phyloP scores from a whole-genome alignment of 305 asterid genomes.

The Nicotiana rustica region DNA sequence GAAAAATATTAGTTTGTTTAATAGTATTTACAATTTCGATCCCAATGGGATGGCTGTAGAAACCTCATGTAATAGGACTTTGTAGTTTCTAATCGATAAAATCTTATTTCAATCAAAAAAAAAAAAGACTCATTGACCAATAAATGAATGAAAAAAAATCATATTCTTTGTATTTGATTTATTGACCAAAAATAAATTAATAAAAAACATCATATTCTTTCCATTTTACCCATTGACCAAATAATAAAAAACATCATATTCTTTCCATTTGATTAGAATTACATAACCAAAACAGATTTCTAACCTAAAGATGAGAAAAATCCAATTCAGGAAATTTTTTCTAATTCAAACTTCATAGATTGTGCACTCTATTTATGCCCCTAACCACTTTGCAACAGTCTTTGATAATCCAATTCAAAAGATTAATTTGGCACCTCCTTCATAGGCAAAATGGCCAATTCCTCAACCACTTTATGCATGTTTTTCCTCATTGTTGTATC shows the following conservation, averaged over 20 bases:
- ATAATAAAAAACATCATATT: background rate
- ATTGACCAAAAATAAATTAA: background rate
- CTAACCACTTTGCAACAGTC: background rate
- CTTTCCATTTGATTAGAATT: background rate
- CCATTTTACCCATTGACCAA: background rate
- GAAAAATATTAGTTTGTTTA: too few relatives aligned
- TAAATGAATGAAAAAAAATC: too few relatives aligned
- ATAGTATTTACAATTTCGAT: too few relatives aligned
- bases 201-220: background rate
- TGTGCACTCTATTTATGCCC: background rate
- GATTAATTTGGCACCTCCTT: background rate
- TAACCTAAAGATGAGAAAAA: background rate
- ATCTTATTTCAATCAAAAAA: too few relatives aligned
- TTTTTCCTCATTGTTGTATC: background rate
- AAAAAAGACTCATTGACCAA: too few relatives aligned
- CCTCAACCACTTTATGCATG: slow-evolving; percentile 17
- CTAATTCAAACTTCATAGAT: background rate
- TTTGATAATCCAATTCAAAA: background rate
- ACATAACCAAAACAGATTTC: background rate
- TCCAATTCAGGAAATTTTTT: background rate
- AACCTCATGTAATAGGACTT: too few relatives aligned
- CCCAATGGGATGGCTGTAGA: too few relatives aligned
- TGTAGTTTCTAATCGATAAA: too few relatives aligned
- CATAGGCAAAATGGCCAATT: background rate
- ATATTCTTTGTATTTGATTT: too few relatives aligned